Evolutionary conservation across 352 stramenopile genomes (phyloP).

Genomic region (Pythium phragmitis): DNA sequence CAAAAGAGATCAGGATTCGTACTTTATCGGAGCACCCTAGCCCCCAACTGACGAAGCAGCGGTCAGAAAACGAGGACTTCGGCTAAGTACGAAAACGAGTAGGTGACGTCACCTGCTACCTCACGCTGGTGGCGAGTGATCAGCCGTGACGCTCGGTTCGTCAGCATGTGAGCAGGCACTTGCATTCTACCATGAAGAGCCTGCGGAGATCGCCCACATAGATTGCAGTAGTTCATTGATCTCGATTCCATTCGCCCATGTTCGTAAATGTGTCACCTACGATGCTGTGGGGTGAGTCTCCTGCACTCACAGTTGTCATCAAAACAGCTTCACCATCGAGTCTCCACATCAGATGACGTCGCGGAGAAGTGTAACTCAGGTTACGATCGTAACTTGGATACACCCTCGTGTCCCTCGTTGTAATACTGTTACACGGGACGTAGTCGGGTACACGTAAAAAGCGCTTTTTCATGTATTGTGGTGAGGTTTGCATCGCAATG

Average conservation of each 20-base stretch:
- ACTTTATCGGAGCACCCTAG: background rate
- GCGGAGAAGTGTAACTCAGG: background rate
- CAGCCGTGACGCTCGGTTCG: background rate
- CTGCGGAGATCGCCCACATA: too few species aligned
- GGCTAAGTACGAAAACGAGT: constrained; percentile 25
- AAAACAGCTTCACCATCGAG: too few species aligned
- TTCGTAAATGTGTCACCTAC: background rate
- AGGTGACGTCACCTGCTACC: background rate
- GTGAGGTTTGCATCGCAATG: background rate
- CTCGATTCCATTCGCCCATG: background rate
- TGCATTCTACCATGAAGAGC: too few species aligned
- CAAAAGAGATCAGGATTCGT: constrained; percentile 17
- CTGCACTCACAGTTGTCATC: too few species aligned
- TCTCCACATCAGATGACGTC: background rate
- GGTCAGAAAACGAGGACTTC: background rate
- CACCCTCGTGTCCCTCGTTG: background rate
- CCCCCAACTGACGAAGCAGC: constrained; percentile 12
- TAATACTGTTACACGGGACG: background rate
- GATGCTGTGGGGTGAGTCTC: background rate
- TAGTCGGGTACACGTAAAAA: constrained; percentile 2
- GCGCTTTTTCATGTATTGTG: background rate
- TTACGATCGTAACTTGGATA: background rate
- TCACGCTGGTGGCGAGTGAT: too few species aligned
- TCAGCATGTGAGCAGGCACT: too few species aligned
- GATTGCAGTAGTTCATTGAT: too few species aligned